Percentiles rank a stretch among this genome's conserved stretches.
Evolutionary conservation across 257 asterid species (phyloP).

Genomic region (Solanum appendiculatum): DNA sequence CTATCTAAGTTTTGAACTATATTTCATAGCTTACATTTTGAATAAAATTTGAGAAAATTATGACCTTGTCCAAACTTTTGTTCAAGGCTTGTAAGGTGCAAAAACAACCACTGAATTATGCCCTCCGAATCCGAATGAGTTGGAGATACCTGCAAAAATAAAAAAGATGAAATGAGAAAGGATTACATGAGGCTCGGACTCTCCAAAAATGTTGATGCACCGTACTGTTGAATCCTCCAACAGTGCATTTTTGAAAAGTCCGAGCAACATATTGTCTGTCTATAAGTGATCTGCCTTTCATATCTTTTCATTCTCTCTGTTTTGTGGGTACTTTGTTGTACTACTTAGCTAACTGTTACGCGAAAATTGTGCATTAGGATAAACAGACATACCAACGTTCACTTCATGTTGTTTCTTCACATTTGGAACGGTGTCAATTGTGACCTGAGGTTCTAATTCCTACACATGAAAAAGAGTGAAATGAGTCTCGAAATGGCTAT

Average conservation of each 20-base stretch:
- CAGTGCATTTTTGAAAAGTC: neutral
- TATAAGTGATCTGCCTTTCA: neutral
- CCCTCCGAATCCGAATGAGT: slow-evolving; percentile 61
- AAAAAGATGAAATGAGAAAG: neutral
- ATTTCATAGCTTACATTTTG: neutral
- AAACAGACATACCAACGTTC: slow-evolving; percentile 48
- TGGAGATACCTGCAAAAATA: slow-evolving; percentile 43
- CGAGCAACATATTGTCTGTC: neutral
- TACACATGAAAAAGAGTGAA: neutral
- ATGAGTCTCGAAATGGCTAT: neutral
- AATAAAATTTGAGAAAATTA: too few species aligned
- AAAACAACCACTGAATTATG: slow-evolving; percentile 34
- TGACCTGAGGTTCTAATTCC: slow-evolving; percentile 19
- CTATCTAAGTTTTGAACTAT: neutral
- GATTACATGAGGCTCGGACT: too few species aligned
- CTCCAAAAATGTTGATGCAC: neutral
- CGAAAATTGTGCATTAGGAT: neutral
- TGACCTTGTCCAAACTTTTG: neutral
- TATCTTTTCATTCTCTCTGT: neutral
- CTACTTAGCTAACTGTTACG: neutral
- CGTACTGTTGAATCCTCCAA: neutral
- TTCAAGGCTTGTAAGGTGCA: slow-evolving; percentile 58
- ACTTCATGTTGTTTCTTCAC: slow-evolving; percentile 58
- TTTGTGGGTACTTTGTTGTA: neutral
- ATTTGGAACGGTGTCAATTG: slow-evolving; percentile 48